Conservation (phyloP, 495 filamentous ascomycete species). For the Aspergillus nidulans region DNA sequence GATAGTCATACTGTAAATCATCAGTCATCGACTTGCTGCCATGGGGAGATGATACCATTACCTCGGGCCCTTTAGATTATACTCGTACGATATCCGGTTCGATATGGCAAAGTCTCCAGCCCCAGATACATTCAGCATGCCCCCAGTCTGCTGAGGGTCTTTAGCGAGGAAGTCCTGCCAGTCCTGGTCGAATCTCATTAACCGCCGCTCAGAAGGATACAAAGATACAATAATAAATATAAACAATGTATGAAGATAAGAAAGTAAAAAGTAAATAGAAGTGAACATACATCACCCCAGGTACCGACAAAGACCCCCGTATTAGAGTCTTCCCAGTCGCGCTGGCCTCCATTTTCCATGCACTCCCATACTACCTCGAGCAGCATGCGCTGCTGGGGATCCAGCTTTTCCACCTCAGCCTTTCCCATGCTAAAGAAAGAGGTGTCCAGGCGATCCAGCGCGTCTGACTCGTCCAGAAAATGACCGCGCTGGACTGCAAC, state of each 20-base stretch:
- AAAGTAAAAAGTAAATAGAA: too few relatives aligned
- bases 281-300: too few relatives aligned
- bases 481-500: conserved; percentile 25
- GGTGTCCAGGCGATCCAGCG: conserved; percentile 52
- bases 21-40: too few relatives aligned
- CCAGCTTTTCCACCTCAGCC: conserved; percentile 48
- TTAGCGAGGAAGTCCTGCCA: too few relatives aligned
- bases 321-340: conserved; percentile 34
- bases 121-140: conserved; percentile 4
- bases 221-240: too few relatives aligned
- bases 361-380: conserved; percentile 58
- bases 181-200: too few relatives aligned
- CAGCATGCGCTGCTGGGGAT: conserved; percentile 46
- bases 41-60: not conserved
- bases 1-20: conserved; percentile 13
- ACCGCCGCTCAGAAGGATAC: too few relatives aligned
- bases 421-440: conserved; percentile 53
- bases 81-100: conserved; percentile 5
- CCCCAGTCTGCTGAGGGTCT: not conserved
- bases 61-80: conserved; percentile 4
- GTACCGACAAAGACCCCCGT: conserved; percentile 46
- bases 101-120: conserved; percentile 1
- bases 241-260: too few relatives aligned
- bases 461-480: conserved; percentile 48
- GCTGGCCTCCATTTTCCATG: conserved; percentile 44